Conservation (phyloP, 352 stramenopile genomes). For the Phytophthora podocarpi region DNA sequence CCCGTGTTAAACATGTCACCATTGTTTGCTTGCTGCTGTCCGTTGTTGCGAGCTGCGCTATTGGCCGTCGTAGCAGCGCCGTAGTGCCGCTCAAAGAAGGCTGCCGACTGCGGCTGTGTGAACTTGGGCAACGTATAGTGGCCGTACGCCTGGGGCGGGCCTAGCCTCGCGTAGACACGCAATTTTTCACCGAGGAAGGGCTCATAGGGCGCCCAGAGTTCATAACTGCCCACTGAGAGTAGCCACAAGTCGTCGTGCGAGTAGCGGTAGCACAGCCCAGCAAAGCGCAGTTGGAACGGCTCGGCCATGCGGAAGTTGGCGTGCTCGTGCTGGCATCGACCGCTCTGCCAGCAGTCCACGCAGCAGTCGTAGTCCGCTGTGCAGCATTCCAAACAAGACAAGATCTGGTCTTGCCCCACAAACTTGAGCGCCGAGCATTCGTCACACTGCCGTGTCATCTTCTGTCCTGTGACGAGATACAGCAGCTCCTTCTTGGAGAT, state of each 20-base stretch:
- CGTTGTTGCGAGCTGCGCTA: conserved; percentile 10
- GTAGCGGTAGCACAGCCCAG: conserved; percentile 38
- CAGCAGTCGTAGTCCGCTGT: conserved; percentile 38
- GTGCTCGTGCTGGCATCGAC: conserved; percentile 38
- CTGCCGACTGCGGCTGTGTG: conserved; percentile 28
- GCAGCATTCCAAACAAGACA: conserved; percentile 35
- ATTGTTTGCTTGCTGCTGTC: conserved; percentile 18
- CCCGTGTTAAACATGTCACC: conserved; percentile 18
- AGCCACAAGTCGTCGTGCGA: conserved; percentile 42
- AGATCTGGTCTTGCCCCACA: conserved; percentile 37
- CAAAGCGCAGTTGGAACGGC: conserved; percentile 43
- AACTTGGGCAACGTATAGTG: conserved; percentile 39
- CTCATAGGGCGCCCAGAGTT: conserved; percentile 41
- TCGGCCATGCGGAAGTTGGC: conserved; percentile 41
- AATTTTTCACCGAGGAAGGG: conserved; percentile 35
- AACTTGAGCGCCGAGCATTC: conserved; percentile 41
- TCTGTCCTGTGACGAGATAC: conserved; percentile 39
- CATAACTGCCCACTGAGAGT: conserved; percentile 33
- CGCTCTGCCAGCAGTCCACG: conserved; percentile 30
- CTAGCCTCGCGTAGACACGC: conserved; percentile 29
- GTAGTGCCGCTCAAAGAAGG: conserved; percentile 38
- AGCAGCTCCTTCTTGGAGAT: conserved; percentile 42
- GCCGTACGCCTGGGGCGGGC: conserved; percentile 27
- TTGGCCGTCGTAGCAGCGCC: conserved; percentile 12
- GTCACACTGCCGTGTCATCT: conserved; percentile 42